Evolutionary conservation across 139 green algal species (phyloP).

Genomic region (Chlamydomonas sp.): DNA sequence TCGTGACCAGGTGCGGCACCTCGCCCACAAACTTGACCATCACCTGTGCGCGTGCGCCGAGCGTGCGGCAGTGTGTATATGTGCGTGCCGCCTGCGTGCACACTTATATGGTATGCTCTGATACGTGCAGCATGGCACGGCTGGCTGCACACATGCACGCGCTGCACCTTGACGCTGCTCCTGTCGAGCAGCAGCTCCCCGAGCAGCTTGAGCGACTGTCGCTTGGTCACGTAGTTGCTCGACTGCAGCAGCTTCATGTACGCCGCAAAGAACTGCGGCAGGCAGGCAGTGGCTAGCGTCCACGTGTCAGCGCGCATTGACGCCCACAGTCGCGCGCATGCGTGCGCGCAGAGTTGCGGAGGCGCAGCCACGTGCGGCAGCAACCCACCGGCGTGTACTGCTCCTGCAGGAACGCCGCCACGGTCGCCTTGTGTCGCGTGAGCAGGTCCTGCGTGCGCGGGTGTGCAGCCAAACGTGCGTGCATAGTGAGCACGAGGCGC

Average conservation of each 20-base stretch:
- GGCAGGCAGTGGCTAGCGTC: too few species aligned
- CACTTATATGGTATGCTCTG: too few species aligned
- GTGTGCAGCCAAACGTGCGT: too few species aligned
- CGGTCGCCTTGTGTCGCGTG: conserved; percentile 71
- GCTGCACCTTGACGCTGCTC: conserved; percentile 68
- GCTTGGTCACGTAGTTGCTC: conserved; percentile 86
- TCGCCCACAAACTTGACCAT: conserved; percentile 88
- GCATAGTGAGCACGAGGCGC: too few species aligned
- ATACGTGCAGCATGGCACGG: too few species aligned
- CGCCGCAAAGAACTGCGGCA: conserved; percentile 67
- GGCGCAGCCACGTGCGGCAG: neutral
- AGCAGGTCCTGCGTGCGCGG: conserved; percentile 69
- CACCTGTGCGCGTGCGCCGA: too few species aligned
- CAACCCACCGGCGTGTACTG: conserved; percentile 30
- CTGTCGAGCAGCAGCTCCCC: conserved; percentile 86
- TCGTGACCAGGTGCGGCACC: conserved; percentile 77
- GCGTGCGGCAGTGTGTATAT: too few species aligned
- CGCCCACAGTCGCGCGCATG: too few species aligned
- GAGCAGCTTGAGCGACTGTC: conserved; percentile 86
- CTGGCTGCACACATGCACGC: too few species aligned
- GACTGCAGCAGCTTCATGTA: conserved; percentile 71
- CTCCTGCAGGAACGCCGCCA: conserved; percentile 60
- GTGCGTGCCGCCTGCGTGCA: too few species aligned
- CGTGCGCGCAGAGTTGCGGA: too few species aligned
- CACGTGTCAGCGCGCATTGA: too few species aligned